Evolutionary conservation across 1,284 basidiomycete species (phyloP).

Genomic region (Phylloporus sp.): DNA sequence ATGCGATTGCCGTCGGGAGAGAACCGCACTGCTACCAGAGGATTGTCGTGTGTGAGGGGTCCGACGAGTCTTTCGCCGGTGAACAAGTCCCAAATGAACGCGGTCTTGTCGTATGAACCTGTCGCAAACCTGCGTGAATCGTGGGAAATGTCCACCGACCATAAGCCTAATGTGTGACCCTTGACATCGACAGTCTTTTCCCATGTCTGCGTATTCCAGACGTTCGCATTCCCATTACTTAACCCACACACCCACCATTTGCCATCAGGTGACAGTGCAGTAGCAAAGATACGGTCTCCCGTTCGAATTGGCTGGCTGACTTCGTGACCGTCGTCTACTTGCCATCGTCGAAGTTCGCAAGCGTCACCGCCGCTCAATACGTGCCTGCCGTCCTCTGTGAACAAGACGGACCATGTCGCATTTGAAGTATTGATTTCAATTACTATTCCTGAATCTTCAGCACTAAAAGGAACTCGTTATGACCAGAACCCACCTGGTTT

Average conservation of each 20-base stretch:
- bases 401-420: neutral
- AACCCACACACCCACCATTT: neutral
- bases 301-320: neutral
- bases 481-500: too few relatives aligned
- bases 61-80: neutral
- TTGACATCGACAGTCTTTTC: too few relatives aligned
- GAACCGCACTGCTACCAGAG: neutral
- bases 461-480: too few relatives aligned
- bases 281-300: neutral
- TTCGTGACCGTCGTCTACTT: neutral
- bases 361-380: neutral
- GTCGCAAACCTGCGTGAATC: neutral
- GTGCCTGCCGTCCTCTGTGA: neutral
- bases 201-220: too few relatives aligned
- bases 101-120: neutral
- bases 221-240: too few relatives aligned
- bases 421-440: neutral
- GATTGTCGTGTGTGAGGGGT: neutral
- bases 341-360: neutral
- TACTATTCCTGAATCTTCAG: neutral
- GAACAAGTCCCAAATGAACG: neutral
- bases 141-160: neutral
- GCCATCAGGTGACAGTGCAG: neutral
- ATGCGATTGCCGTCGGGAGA: conserved; percentile 5
- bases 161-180: too few relatives aligned